phyloP scores from a whole-genome alignment of 352 stramenopile genomes.

The Pythium brassicae region DNA sequence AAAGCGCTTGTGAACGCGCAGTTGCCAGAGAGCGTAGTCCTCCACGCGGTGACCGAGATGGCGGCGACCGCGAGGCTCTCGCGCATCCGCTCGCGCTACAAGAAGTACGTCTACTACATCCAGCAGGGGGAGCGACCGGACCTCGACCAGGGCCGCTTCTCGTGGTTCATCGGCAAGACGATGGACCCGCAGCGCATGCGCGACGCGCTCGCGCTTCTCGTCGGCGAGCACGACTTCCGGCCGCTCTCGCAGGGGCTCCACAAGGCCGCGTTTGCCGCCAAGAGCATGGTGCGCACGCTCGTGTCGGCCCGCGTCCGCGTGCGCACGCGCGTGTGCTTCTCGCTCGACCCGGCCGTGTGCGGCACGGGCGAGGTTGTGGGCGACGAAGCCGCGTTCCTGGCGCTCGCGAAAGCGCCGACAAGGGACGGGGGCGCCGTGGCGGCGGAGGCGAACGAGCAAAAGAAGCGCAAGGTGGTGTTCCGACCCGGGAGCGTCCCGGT shows the following conservation, averaged over 20 bases:
- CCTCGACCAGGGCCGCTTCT: slow-evolving; percentile 66
- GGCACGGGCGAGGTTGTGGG: slow-evolving; percentile 57
- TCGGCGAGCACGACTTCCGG: slow-evolving; percentile 74
- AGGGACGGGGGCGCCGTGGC: neutral
- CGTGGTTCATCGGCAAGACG: slow-evolving; percentile 76
- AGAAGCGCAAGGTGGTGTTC: slow-evolving; percentile 31
- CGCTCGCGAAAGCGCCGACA: slow-evolving; percentile 5
- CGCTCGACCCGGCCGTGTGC: slow-evolving; percentile 47
- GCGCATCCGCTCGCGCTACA: slow-evolving; percentile 77
- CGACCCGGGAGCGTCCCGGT: slow-evolving; percentile 17
- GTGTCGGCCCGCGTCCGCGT: slow-evolving; percentile 57
- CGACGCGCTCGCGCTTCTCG: slow-evolving; percentile 62
- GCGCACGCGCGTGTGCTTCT: slow-evolving; percentile 67
- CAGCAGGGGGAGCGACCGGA: slow-evolving; percentile 74
- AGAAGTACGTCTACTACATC: slow-evolving; percentile 90
- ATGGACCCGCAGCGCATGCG: slow-evolving; percentile 56
- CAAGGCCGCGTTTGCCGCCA: slow-evolving; percentile 51
- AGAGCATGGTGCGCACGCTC: slow-evolving; percentile 65
- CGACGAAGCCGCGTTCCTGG: slow-evolving; percentile 17
- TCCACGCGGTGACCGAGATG: slow-evolving; percentile 40
- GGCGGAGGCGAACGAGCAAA: slow-evolving; percentile 22
- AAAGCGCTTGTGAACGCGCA: slow-evolving; percentile 49
- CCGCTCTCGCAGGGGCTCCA: slow-evolving; percentile 75
- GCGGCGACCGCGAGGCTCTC: slow-evolving; percentile 25
- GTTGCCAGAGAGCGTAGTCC: slow-evolving; percentile 42